Evolutionary conservation across 106 monocot genomes (phyloP), one percentile per base, ranked within the genome.

Genomic region (Dioscorea zingiberensis): DNA sequence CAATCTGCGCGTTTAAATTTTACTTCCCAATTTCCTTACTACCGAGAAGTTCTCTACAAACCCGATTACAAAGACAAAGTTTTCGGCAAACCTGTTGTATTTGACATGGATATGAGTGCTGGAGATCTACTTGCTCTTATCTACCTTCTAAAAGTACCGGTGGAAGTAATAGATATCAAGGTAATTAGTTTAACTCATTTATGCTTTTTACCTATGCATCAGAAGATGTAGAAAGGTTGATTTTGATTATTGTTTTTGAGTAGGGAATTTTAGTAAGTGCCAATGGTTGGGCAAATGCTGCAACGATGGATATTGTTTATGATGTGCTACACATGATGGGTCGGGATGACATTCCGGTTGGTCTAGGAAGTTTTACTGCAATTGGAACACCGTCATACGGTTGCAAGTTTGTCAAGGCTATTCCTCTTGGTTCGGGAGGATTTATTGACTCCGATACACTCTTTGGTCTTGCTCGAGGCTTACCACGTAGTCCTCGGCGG

Each of bases 251-350:
- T 2, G 7, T 51, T 18, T 51, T 51, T 18, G 18, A 18, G 4
- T 30, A 94, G 94, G 94, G 74, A 54, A 74, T 94, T 68, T 45
- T 94, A 16, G 78, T 94, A 21, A 94, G 58, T 60, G 82, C 72
- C 28, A 83, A 82, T 74, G 94, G 94, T 21, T 94, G 94, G 94
- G 94, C 90, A 72, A 82, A 80, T 67, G 71, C 77, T 54, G 94
- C 90, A 66, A 90, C 87, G 13, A 87, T 94, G 56, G 94, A 94
- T 48, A 47, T 87, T 15, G 55, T 94, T 26, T 94, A 94, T 65
- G 94, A 94, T 69, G 60, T 94, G 25, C 71, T 94, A 8, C 94
- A 94, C 64, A 94, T 94, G 94, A 90, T 90, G 90, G 94, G 90
- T 21, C 90, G 94, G 21, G 94, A 94, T 58, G 87, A 94, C 66